Evolutionary conservation across 768 basidiomycete species (phyloP).

Genomic region (Leucocoprinus leucothites): DNA sequence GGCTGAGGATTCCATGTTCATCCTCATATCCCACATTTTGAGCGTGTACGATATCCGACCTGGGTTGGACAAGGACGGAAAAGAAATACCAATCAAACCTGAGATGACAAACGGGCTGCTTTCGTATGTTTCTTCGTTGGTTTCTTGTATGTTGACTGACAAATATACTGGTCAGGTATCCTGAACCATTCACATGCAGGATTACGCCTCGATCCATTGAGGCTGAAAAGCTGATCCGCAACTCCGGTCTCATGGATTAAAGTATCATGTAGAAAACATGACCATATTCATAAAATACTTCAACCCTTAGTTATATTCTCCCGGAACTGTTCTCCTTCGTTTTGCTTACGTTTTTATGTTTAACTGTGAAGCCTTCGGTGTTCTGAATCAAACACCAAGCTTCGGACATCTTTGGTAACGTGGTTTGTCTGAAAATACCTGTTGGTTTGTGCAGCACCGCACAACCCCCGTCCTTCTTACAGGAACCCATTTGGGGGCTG

Average conservation of each 20-base stretch:
- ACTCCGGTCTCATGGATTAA: background rate
- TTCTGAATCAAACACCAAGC: no score
- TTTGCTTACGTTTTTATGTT: no score
- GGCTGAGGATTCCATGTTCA: conserved; percentile 20
- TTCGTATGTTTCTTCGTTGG: conserved; percentile 16
- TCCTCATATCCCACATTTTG: conserved; percentile 18
- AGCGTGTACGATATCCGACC: conserved; percentile 23
- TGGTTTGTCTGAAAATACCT: no score
- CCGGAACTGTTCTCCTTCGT: no score
- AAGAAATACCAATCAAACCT: conserved; percentile 15
- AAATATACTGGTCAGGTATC: background rate
- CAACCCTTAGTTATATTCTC: no score
- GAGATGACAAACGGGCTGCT: conserved; percentile 20
- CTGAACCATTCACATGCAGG: conserved; percentile 9
- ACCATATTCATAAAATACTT: background rate
- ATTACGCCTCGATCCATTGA: conserved; percentile 4
- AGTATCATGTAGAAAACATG: background rate
- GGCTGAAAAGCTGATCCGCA: conserved; percentile 5
- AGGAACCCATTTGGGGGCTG: no score
- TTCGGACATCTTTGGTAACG: no score
- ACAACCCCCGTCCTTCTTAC: no score
- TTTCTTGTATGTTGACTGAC: background rate
- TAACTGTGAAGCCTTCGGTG: no score
- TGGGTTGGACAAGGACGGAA: conserved; percentile 19
- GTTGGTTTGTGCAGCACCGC: no score